These are phyloP conservation scores for Plantago elongata DNA, from an alignment of 257 asterid genomes.

Conservation along the genomic window DNA sequence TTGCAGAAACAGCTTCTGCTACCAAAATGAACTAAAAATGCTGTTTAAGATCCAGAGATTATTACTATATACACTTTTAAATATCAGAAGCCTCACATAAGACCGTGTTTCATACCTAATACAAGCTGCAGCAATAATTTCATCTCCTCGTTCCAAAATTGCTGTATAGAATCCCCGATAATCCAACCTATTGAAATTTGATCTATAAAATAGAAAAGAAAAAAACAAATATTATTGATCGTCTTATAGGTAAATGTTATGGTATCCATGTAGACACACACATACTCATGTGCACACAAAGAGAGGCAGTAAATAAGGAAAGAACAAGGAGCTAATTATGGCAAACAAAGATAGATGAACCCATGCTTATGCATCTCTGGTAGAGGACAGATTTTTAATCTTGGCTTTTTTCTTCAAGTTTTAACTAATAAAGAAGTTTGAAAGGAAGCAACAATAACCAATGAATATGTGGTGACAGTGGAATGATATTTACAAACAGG, in stretches of 20 bases:
- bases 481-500: too few relatives aligned
- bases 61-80: background rate
- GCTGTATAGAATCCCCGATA: constrained; percentile 74
- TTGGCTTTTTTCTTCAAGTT: too few relatives aligned
- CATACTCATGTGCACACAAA: background rate
- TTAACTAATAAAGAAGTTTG: too few relatives aligned
- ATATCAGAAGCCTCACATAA: background rate
- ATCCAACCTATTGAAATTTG: constrained; percentile 82
- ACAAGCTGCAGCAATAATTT: constrained; percentile 79
- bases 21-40: too few relatives aligned
- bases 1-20: too few relatives aligned
- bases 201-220: constrained; percentile 40
- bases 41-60: too few relatives aligned
- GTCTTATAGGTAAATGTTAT: constrained; percentile 12
- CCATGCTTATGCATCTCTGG: background rate
- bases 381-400: too few relatives aligned
- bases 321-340: background rate
- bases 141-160: constrained; percentile 91
- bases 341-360: too few relatives aligned
- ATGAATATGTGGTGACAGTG: too few relatives aligned
- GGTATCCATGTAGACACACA: background rate
- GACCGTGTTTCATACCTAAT: constrained; percentile 52
- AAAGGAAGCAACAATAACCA: too few relatives aligned
- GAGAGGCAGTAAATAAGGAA: background rate
- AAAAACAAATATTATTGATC: constrained; percentile 11